Base-by-base conservation (phyloP, 495 filamentous ascomycete genomes). In the Massariosphaeria phaeospora region DNA sequence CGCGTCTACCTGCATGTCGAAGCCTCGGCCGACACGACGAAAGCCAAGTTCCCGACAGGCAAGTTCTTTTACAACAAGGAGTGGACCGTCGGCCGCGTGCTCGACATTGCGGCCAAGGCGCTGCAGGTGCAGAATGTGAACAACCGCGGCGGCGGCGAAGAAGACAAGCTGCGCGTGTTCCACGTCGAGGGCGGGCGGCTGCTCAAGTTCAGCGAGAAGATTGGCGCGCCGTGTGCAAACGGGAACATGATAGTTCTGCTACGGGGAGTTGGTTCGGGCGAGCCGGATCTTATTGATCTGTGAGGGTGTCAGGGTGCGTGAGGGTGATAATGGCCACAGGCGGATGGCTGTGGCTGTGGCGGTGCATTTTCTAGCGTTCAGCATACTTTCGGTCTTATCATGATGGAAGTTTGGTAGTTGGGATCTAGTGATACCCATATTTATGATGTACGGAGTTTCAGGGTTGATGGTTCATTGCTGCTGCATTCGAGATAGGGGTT, bases 241-340 rank as follows among this genome's bases (percentile, higher is more conserved):
- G 94, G 93, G 2, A 87, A 97, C 70, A 96, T 87, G 8, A 78
- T 97, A 57, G 90, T 98, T 11, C 64, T 98, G 68, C 63, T 97
- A 46, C 77, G 93, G 57, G 93, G 93, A 1, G 83, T 96, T 27
- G 93, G 93, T 1, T 83, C 95, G 29, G 70, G 80, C 44, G 69
- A 80, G 48, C 72, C 72, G 36, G 72, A 79, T 68, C 52, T 79
- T 25, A 70, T 77, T 53, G 68, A 62, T 45, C 36, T 52, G 10
- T 49, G 48, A 52, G 43, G 13, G 41, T n/a, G 6, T 13, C 4
- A 30, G 11, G 1, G 17, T 9, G 23, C n/a, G n/a, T n/a, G n/a
- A n/a, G n/a, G n/a, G n/a, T n/a, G n/a, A n/a, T n/a, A n/a, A n/a
- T n/a, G n/a, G n/a, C n/a, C n/a, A n/a, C n/a, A n/a, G n/a, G n/a